Base-by-base conservation (phyloP, 768 basidiomycete species). In the Clitopilus passeckerianus region DNA sequence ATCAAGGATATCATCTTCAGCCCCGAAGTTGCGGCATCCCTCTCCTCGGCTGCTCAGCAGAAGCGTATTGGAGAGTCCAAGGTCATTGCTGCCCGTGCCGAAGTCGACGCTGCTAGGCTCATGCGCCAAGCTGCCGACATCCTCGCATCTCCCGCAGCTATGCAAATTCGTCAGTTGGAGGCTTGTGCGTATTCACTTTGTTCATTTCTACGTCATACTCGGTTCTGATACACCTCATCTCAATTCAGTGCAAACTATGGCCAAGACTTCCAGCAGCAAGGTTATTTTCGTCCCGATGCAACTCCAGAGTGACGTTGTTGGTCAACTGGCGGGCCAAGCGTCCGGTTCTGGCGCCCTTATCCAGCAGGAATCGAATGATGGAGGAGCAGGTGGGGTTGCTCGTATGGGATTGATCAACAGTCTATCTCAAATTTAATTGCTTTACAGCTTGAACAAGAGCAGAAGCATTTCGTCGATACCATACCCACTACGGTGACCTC, bases 91-190 rank as follows among this genome's bases (percentile, higher is more conserved):
- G 95, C 94, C 0, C 86, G 94, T 60, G 96, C 95, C 14, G 95
- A 97, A 76, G 95, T 98, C 64, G 95, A 97, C 71, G 80, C 94
- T 34, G 94, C 95, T 24, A 85, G 93, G 66, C 84, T 98, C 71
- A 98, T 98, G 95, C 84, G 95, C 61, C 93, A 96, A 72, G 95
- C 95, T 12, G 95, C 95, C 57, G 95, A 97, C 73, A 97, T 96
- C 67, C 77, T 93, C 67, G 93, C 94, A 20, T 91, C 88, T 10
- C 94, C 94, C 8, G 95, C 96, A 20, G 96, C 96, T 57, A 97
- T 98, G 94, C 95, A 97, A 74, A 98, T 98, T 71, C 82, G 96
- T 60, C 96, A 98, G 71, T 84, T 98, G 63, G 96, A 99, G 73
- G 93, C 95, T 53, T 67, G 80, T 82, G 60, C 64, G 80, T 41